Evolutionary conservation across 1,139 yeast genomes (phyloP), one percentile per base, ranked within the genome.

Genomic region (Debaryomycetaceae sp.): DNA sequence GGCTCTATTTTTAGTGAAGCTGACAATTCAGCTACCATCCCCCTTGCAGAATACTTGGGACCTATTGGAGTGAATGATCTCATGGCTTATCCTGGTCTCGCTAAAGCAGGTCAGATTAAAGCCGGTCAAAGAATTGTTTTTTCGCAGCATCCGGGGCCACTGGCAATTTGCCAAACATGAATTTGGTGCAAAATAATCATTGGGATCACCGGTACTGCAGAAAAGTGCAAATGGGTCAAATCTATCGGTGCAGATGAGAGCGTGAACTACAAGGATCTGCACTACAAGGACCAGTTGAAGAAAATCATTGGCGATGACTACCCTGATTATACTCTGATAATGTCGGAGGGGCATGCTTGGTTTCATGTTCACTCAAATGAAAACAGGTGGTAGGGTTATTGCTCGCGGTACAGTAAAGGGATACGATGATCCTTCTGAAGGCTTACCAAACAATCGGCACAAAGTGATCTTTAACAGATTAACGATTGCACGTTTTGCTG

Each of bases 131-230:
- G 67, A 7, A 72, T 78, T 40, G 57, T 79, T 35, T 68, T 82
- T 30, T 76, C 84, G 87, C 86, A 42, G 88, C 88, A 19, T 76
- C 85, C 6, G 75, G 88, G 45, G 87, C 86, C 19, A 82, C 83
- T 31, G 88, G 88, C 26, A 81, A 57, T 52, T 81, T 19, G 83
- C 87, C 37, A 68, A 79, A 46, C 63, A 74, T 40, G 55, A 77
- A 11, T 66, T 74, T 51, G 75, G 76, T 36, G 81, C 82, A 29
- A 61, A 67, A 39, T 75, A 69, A 83, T 82, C 30, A 69, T 81
- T 55, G 88, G 83, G 40, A 72, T 81, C 50, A 80, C 87, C 17
- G 86, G 87, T 43, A 75, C 81, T 15, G 65, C 62, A 13, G 82
- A 70, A 15, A 83, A 82, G 58, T 66, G 75, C 45, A 66, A 70